Evolutionary conservation across 345 rosid species (phyloP).

Genomic region (Zanthoxylum bungeanum): DNA sequence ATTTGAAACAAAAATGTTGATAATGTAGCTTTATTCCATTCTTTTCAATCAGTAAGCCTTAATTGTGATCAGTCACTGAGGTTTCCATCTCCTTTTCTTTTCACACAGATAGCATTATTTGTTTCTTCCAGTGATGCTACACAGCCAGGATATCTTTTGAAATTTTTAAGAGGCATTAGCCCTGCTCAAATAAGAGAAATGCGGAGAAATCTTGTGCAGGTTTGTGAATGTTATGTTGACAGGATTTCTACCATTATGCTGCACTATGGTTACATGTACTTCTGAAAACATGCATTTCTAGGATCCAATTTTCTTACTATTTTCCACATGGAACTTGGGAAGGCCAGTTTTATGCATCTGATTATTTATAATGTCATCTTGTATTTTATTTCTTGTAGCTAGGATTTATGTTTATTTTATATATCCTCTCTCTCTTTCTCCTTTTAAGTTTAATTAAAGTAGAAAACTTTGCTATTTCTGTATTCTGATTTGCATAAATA

Average conservation of each 20-base stretch:
- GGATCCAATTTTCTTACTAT: neutral
- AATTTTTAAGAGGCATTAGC: slow-evolving; percentile 53
- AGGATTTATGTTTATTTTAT: neutral
- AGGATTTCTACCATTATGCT: neutral
- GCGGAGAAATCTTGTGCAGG: slow-evolving; percentile 68
- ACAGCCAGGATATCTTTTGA: slow-evolving; percentile 77
- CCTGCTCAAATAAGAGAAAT: slow-evolving; percentile 50
- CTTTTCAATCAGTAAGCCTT: too few species aligned
- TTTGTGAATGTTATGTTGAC: slow-evolving; percentile 26
- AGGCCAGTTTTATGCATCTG: neutral
- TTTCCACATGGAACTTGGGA: neutral
- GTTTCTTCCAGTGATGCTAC: slow-evolving; percentile 81
- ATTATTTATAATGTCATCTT: neutral
- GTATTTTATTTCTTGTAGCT: neutral
- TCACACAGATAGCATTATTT: slow-evolving; percentile 68
- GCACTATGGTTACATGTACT: neutral
- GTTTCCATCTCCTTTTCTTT: neutral
- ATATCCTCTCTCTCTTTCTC: too few species aligned
- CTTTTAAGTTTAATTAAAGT: too few species aligned
- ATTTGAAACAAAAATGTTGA: neutral
- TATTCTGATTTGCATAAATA: neutral
- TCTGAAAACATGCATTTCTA: neutral
- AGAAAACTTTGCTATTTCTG: neutral
- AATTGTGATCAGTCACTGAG: slow-evolving; percentile 6
- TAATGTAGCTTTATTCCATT: neutral